A percentile compares a stretch with the other conserved stretches of the same genome.
Conservation (phyloP, 2,329 filamentous ascomycete genomes). For the Colletotrichum truncatum region DNA sequence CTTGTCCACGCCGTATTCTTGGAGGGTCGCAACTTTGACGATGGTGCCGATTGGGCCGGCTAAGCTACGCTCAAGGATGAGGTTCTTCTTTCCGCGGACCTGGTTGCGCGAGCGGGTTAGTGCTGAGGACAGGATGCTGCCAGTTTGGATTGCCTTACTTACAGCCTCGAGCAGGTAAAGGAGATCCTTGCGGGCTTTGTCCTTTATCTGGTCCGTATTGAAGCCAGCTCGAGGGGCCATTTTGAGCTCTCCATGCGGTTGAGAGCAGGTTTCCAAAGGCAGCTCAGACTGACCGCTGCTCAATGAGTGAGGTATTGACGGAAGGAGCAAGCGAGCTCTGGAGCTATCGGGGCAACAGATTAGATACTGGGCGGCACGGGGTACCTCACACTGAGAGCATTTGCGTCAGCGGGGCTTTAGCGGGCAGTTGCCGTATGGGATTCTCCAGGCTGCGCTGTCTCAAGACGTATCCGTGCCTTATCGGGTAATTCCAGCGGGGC, state of each 20-base stretch:
- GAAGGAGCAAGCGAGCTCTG: not conserved
- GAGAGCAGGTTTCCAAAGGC: not conserved
- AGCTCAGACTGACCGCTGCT: constrained; percentile 25
- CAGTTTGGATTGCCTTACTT: constrained; percentile 57
- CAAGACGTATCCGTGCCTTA: not conserved
- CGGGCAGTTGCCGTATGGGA: not conserved
- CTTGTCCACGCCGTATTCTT: constrained; percentile 98
- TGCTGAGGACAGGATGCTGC: not conserved
- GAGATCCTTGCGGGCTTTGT: constrained; percentile 87
- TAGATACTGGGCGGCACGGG: constrained; percentile 13
- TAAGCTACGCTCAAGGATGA: constrained; percentile 90
- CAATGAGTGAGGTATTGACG: not conserved
- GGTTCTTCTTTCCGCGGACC: constrained; percentile 98
- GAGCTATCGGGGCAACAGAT: constrained; percentile 8
- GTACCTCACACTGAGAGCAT: not conserved
- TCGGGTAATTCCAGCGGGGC: constrained; percentile 6
- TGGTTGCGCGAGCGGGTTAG: constrained; percentile 47
- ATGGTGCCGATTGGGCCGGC: constrained; percentile 90
- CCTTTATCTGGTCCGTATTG: constrained; percentile 78
- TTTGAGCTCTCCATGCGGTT: constrained; percentile 59
- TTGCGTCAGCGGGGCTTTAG: constrained; percentile 27
- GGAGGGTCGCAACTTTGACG: constrained; percentile 92
- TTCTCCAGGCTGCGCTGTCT: not conserved
- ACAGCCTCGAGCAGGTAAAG: constrained; percentile 93
- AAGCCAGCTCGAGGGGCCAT: constrained; percentile 79